phyloP scores from a whole-genome alignment of 176 grass and related monocot genomes.

The Aegilops bicornis region DNA sequence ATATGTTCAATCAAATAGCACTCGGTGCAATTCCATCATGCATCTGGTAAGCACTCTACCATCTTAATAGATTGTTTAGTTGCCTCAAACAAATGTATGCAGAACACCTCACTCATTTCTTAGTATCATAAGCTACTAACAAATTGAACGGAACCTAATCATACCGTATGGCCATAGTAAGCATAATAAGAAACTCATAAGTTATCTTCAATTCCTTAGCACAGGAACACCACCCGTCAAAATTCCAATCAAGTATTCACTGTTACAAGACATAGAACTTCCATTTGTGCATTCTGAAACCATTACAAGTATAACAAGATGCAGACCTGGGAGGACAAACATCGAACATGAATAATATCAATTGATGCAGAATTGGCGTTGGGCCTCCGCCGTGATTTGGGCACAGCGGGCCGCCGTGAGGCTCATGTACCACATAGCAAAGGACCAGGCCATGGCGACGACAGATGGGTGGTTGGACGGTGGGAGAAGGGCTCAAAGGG shows the following conservation, averaged over 20 bases:
- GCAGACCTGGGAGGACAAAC: neutral
- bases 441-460: no score
- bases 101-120: neutral
- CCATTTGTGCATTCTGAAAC: neutral
- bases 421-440: no score
- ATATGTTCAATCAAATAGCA: neutral
- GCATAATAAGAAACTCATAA: slow-evolving; percentile 12
- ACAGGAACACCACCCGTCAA: neutral
- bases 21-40: neutral
- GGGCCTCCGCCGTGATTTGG: no score
- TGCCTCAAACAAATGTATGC: neutral
- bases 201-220: neutral
- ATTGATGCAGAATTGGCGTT: no score
- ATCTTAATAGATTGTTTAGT: slow-evolving; percentile 6
- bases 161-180: neutral
- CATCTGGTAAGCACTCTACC: neutral
- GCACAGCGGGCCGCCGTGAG: no score
- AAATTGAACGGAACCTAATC: neutral
- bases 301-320: slow-evolving; percentile 6
- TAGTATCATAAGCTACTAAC: neutral
- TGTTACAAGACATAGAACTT: neutral
- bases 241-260: neutral
- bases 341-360: neutral
- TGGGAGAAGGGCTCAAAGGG: no score
- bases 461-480: no score